phyloP scores from a whole-genome alignment of 2,329 filamentous ascomycete species.

The Plectosphaerella plurivora region DNA sequence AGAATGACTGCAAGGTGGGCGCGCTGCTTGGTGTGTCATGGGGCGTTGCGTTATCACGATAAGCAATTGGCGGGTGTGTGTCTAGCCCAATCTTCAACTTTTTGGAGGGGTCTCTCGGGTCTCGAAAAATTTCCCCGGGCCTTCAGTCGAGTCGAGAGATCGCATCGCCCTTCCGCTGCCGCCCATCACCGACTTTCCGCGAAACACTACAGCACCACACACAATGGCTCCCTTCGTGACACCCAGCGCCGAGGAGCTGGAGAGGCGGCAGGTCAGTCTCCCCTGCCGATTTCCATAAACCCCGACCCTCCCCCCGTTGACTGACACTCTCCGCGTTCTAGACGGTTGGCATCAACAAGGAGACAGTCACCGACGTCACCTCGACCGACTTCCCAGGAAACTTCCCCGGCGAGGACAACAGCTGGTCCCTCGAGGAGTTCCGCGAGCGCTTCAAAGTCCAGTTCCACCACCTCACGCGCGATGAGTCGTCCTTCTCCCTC shows the following conservation, averaged over 20 bases:
- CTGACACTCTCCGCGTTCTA: conserved; percentile 26
- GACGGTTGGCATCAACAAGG: conserved; percentile 82
- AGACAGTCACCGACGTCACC: conserved; percentile 84
- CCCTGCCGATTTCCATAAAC: not conserved
- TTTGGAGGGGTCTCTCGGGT: not conserved
- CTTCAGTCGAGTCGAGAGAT: not conserved
- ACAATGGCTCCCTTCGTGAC: conserved; percentile 40
- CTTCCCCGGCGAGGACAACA: conserved; percentile 81
- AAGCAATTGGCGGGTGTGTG: not conserved
- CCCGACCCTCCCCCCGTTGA: not conserved
- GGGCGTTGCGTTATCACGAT: not conserved
- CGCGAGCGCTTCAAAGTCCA: conserved; percentile 64
- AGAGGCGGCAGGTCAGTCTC: conserved; percentile 53
- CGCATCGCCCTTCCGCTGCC: not conserved
- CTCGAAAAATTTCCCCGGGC: not conserved
- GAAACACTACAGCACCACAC: conserved; percentile 9
- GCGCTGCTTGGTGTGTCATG: not conserved
- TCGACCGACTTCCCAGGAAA: conserved; percentile 92
- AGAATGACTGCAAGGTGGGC: not conserved
- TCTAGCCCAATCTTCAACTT: not conserved
- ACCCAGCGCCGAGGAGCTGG: conserved; percentile 51
- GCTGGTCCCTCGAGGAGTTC: conserved; percentile 74
- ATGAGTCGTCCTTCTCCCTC: conserved; percentile 83
- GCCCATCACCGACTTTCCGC: not conserved
- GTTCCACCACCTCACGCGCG: conserved; percentile 78